Percentiles rank a stretch among this genome's conserved stretches.
phyloP scores from a whole-genome alignment of 257 asterid genomes.

The Linaria vulgaris region DNA sequence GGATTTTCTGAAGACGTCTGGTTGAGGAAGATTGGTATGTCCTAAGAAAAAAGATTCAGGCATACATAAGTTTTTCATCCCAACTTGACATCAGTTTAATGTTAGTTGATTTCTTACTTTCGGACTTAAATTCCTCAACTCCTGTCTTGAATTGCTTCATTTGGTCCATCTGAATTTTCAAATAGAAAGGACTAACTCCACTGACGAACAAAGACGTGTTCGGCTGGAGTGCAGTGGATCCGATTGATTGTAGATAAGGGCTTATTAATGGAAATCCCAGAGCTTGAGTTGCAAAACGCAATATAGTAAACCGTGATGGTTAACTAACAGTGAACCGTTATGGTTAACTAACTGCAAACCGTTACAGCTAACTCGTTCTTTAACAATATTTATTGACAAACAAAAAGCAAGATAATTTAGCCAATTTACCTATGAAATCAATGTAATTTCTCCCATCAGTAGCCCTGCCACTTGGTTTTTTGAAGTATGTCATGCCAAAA shows the following conservation, averaged over 20 bases:
- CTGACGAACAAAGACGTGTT: conserved; percentile 48
- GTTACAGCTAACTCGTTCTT: neutral
- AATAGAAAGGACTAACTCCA: conserved; percentile 63
- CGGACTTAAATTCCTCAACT: conserved; percentile 35
- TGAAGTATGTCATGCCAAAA: conserved; percentile 71
- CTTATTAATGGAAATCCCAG: conserved; percentile 60
- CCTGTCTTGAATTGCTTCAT: conserved; percentile 48
- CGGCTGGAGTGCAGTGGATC: conserved; percentile 54
- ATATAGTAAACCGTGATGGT: conserved; percentile 9
- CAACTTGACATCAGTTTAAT: neutral
- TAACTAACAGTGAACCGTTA: neutral
- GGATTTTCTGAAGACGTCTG: conserved; percentile 49
- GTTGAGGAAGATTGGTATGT: conserved; percentile 41
- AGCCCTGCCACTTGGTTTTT: conserved; percentile 66
- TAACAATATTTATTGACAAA: neutral
- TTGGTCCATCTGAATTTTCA: conserved; percentile 60
- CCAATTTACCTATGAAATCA: conserved; percentile 65
- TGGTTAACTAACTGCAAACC: too few species aligned
- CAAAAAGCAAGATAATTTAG: neutral
- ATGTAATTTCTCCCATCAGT: too few species aligned
- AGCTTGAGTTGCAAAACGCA: conserved; percentile 75
- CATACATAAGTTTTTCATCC: neutral
- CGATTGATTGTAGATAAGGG: conserved; percentile 59
- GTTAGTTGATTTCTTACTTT: conserved; percentile 31
- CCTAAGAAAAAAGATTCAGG: conserved; percentile 25